phyloP scores from a whole-genome alignment of 148 eudicot genomes.

The Heliosperma pusillum region DNA sequence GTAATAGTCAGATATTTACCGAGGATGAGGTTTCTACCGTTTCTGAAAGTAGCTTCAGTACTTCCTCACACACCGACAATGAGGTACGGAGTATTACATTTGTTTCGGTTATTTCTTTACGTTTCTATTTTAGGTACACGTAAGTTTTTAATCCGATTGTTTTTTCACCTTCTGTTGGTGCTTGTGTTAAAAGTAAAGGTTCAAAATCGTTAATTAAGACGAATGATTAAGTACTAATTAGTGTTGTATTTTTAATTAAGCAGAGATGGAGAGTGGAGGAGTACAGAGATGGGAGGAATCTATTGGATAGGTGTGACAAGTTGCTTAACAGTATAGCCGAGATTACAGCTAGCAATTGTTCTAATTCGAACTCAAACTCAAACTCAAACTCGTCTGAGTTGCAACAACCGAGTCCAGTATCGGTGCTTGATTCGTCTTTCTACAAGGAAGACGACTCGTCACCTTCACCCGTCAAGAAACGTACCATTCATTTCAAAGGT shows the following conservation, averaged over 20 bases:
- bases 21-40: slow-evolving; percentile 72
- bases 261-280: slow-evolving; percentile 72
- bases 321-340: slow-evolving; percentile 76
- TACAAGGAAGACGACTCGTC: slow-evolving; percentile 83
- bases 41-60: slow-evolving; percentile 62
- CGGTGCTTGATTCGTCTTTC: slow-evolving; percentile 89
- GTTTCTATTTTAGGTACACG: not conserved
- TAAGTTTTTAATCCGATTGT: not conserved
- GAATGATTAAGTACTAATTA: not conserved
- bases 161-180: too few species aligned
- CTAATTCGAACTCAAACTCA: slow-evolving; percentile 30
- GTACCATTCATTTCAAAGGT: slow-evolving; percentile 88
- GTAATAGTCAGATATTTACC: slow-evolving; percentile 19
- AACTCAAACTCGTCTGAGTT: slow-evolving; percentile 42
- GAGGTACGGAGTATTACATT: slow-evolving; percentile 45
- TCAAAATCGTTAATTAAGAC: not conserved
- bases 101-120: not conserved
- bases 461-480: slow-evolving; percentile 88
- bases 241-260: not conserved
- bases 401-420: slow-evolving; percentile 91
- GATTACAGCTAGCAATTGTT: slow-evolving; percentile 38
- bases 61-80: slow-evolving; percentile 70
- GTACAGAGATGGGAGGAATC: slow-evolving; percentile 54
- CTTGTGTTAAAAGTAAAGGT: too few species aligned
- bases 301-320: slow-evolving; percentile 79